A percentile compares a stretch with the other conserved stretches of the same genome.
Evolutionary conservation across 2,329 filamentous ascomycete species (phyloP).

Genomic region (Hymenoscyphus linearis): DNA sequence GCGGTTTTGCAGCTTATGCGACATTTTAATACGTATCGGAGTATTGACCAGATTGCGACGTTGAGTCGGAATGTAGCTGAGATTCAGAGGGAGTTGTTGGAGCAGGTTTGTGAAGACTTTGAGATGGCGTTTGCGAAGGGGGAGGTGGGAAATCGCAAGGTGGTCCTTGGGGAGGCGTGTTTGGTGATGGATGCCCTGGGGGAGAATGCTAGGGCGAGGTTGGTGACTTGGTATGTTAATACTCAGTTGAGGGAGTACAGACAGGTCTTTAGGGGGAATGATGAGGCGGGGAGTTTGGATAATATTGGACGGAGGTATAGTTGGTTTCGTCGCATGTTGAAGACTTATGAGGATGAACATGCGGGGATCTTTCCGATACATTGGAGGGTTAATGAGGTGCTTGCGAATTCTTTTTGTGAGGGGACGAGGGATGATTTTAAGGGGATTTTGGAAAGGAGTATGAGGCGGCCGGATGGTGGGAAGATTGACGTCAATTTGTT

Average conservation of each 20-base stretch:
- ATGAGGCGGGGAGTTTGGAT: constrained; percentile 92
- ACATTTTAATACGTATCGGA: constrained; percentile 96
- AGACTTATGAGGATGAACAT: constrained; percentile 93
- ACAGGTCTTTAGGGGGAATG: constrained; percentile 91
- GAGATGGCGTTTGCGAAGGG: constrained; percentile 89
- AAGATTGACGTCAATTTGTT: constrained; percentile 86
- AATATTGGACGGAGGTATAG: constrained; percentile 93
- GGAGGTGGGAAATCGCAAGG: constrained; percentile 66
- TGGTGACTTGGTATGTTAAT: constrained; percentile 97
- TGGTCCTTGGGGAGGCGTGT: constrained; percentile 78
- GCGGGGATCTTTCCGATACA: constrained; percentile 76
- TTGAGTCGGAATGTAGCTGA: constrained; percentile 90
- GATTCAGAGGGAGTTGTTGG: constrained; percentile 83
- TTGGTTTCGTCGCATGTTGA: constrained; percentile 95
- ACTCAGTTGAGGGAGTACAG: constrained; percentile 93
- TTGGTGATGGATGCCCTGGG: constrained; percentile 92
- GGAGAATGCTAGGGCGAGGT: constrained; percentile 72
- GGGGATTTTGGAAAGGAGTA: constrained; percentile 81
- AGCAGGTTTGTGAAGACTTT: constrained; percentile 99
- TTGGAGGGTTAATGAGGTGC: constrained; percentile 86
- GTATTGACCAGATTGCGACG: constrained; percentile 95
- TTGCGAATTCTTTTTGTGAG: constrained; percentile 91
- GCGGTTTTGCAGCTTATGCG: constrained; percentile 97
- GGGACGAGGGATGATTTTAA: constrained; percentile 94
- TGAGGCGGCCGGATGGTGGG: constrained; percentile 70